A percentile compares a stretch with the other conserved stretches of the same genome.
Evolutionary conservation across 176 grass and related monocot species (phyloP).

Genomic region (Eragrostis curvula): DNA sequence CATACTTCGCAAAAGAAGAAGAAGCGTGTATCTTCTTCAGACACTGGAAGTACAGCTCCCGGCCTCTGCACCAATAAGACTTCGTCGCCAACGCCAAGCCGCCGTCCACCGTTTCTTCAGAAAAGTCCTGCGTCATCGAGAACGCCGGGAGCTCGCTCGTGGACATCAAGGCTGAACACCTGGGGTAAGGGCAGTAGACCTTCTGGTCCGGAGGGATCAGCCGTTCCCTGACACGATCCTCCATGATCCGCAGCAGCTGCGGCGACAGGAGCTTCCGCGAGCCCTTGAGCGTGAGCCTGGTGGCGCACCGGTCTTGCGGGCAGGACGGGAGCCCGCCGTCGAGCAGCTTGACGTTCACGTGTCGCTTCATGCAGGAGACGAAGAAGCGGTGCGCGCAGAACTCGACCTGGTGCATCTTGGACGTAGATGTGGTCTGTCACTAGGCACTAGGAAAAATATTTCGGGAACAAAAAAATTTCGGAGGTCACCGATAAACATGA

Average conservation of each 20-base stretch:
- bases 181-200: not conserved
- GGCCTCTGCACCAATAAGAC: too few relatives aligned
- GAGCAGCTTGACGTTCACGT: not conserved
- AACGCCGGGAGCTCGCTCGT: not conserved
- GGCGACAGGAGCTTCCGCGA: not conserved
- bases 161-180: not conserved
- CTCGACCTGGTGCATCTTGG: too few relatives aligned
- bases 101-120: too few relatives aligned
- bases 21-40: too few relatives aligned
- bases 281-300: not conserved
- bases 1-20: too few relatives aligned
- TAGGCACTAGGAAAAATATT: too few relatives aligned
- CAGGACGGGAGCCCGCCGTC: not conserved
- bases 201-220: not conserved
- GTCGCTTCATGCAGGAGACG: not conserved
- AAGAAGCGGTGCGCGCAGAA: not conserved
- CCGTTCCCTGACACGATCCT: not conserved
- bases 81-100: too few relatives aligned
- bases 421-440: too few relatives aligned
- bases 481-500: too few relatives aligned
- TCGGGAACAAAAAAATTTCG: too few relatives aligned
- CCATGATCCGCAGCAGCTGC: not conserved
- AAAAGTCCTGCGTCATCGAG: too few relatives aligned
- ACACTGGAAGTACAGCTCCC: too few relatives aligned
- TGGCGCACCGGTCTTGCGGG: not conserved